Conservation (phyloP, 257 asterid genomes). For the Solanum rostratum region DNA sequence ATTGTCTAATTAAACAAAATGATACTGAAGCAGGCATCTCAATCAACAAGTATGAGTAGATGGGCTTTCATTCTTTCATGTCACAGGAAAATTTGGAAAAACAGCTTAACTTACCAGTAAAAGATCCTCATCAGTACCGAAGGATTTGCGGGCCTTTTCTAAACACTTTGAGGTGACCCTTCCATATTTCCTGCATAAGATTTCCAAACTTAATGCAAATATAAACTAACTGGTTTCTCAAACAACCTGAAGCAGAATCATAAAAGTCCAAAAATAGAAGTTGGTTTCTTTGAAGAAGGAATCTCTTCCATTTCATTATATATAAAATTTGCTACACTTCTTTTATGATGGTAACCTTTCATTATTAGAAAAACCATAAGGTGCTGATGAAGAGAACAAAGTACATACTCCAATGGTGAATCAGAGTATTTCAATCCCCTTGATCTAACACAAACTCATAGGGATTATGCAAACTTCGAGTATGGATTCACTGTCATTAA, state of each 20-base stretch:
- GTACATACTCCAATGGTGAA: neutral
- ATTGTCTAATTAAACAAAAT: neutral
- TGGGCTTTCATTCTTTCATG: neutral
- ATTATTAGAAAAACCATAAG: neutral
- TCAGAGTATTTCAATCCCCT: neutral
- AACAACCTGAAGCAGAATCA: neutral
- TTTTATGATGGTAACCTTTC: neutral
- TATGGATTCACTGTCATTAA: neutral
- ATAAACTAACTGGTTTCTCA: neutral
- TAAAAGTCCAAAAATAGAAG: neutral
- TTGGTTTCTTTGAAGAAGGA: neutral
- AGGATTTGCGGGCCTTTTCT: constrained; percentile 76
- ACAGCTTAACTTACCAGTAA: constrained; percentile 48
- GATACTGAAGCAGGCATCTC: neutral
- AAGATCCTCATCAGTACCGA: constrained; percentile 97
- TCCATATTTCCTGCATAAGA: constrained; percentile 54
- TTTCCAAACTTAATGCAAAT: neutral
- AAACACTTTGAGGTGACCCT: constrained; percentile 55
- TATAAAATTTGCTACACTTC: neutral
- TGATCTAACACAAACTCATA: neutral
- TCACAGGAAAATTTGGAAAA: neutral
- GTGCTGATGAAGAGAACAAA: neutral
- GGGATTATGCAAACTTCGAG: neutral
- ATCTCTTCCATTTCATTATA: neutral
- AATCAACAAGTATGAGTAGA: neutral